Base-by-base conservation (phyloP, 345 rosid genomes). In the Barbarea vulgaris region DNA sequence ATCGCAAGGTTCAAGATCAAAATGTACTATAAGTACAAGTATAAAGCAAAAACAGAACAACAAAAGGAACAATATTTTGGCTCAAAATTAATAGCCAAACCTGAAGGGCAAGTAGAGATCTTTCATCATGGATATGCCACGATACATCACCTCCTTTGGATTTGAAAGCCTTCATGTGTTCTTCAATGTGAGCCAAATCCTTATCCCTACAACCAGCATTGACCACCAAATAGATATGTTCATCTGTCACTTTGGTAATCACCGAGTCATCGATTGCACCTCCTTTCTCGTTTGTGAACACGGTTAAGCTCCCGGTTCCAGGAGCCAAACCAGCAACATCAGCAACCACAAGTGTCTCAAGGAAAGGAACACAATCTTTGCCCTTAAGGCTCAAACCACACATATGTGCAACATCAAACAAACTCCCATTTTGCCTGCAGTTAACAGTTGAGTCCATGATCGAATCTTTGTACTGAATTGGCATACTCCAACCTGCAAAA, bases 401-500 rank as follows among this genome's bases (percentile, higher is more conserved):
- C 98, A 92, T 95, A 61, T 95, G 98, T 4, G 99, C 81, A 47
- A 95, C 99, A 76, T 95, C 99, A 60, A 95, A 95, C 77, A 92
- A 87, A 72, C 90, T 74, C 53, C 99, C 99, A 57, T 92, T 90
- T 63, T 86, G 77, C 70, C 99, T 89, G 78, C 99, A 95, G 74
- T 95, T 95, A 60, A 90, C 83, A 1, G 99, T 88, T 2, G 99
- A 95, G 81, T 95, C 99, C 83, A 95, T 95, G 81, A 95, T 92
- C 0, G 98, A 96, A 67, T 91, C 99, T 81, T 91, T 96, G 87
- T 93, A 96, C 77, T 93, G 98, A 74, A 96, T 89, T 8, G 99
- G 99, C 99, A 96, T 96, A 84, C 97, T 85, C 98, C 98, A 96
- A 62, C 98, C 98, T 55, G 99, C 99, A 69, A 96, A 96, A 18